Conservation (phyloP, 768 basidiomycete species). For the Sporobolomyces pararoseus region DNA sequence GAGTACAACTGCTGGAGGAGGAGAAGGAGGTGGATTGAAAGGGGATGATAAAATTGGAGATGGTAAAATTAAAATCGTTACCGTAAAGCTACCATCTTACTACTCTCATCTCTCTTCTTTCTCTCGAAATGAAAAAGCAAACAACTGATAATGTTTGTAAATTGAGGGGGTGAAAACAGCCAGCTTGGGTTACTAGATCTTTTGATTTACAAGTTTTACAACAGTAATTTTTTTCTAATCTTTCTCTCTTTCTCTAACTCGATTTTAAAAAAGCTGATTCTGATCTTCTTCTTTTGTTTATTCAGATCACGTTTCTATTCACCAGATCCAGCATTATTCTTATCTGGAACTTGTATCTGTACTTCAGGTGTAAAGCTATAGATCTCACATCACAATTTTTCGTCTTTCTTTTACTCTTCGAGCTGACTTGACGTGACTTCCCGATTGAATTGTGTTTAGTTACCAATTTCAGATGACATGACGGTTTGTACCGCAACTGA, state of each 20-base stretch:
- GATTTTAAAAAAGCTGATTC: no score
- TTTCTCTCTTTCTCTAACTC: background rate
- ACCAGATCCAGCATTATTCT: constrained; percentile 69
- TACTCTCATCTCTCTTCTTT: background rate
- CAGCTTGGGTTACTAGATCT: constrained; percentile 66
- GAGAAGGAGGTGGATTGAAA: constrained; percentile 5
- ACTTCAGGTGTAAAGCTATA: constrained; percentile 65
- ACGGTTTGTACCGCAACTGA: constrained; percentile 51
- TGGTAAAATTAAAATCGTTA: constrained; percentile 23
- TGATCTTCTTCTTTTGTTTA: no score
- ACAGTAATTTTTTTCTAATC: constrained; percentile 54
- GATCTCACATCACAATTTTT: no score
- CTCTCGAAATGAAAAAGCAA: no score
- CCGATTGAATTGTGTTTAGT: no score
- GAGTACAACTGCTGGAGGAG: background rate
- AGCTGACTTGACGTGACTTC: no score
- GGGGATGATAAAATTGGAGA: background rate
- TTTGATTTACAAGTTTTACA: constrained; percentile 60
- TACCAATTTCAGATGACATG: constrained; percentile 4
- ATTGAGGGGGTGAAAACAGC: constrained; percentile 36
- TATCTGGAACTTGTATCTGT: constrained; percentile 75
- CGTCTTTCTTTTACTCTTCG: no score
- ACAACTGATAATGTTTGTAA: no score
- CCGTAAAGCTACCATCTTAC: constrained; percentile 2
- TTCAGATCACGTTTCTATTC: constrained; percentile 58